Evolutionary conservation across 2,329 filamentous ascomycete species (phyloP).

Genomic region (Pezicula neosporulosa): DNA sequence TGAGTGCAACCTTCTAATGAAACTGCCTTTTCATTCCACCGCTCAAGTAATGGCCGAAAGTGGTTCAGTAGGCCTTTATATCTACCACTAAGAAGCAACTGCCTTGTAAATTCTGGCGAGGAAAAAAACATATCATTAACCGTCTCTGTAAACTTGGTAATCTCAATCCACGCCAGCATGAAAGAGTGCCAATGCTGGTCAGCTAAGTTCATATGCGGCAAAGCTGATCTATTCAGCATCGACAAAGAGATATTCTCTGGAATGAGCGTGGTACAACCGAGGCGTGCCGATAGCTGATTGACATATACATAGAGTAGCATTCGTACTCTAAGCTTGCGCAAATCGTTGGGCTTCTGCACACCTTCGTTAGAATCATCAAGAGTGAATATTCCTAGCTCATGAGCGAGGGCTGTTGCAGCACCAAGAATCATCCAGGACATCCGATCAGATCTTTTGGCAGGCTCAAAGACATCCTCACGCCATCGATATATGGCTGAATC

Average conservation of each 20-base stretch:
- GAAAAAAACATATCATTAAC: conserved; percentile 51
- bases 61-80: conserved; percentile 46
- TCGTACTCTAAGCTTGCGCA: conserved; percentile 32
- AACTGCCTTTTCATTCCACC: conserved; percentile 34
- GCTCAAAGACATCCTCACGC: conserved; percentile 41
- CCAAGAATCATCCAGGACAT: conserved; percentile 60
- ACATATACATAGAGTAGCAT: conserved; percentile 42
- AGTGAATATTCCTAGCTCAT: conserved; percentile 49
- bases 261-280: conserved; percentile 49
- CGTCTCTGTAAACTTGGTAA: conserved; percentile 44
- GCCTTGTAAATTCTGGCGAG: conserved; percentile 34
- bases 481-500: conserved; percentile 31
- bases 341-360: conserved; percentile 15
- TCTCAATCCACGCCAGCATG: conserved; percentile 48
- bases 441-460: conserved; percentile 49
- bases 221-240: conserved; percentile 34
- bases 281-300: conserved; percentile 46
- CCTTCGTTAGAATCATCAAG: conserved; percentile 30
- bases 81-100: conserved; percentile 40
- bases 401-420: conserved; percentile 46
- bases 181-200: conserved; percentile 46
- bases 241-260: conserved; percentile 39
- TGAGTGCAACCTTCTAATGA: conserved; percentile 3
- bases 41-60: conserved; percentile 36
- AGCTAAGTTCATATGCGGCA: conserved; percentile 12